Evolutionary conservation across 2,329 filamentous ascomycete species (phyloP).

Genomic region (Epichloe uncinata): DNA sequence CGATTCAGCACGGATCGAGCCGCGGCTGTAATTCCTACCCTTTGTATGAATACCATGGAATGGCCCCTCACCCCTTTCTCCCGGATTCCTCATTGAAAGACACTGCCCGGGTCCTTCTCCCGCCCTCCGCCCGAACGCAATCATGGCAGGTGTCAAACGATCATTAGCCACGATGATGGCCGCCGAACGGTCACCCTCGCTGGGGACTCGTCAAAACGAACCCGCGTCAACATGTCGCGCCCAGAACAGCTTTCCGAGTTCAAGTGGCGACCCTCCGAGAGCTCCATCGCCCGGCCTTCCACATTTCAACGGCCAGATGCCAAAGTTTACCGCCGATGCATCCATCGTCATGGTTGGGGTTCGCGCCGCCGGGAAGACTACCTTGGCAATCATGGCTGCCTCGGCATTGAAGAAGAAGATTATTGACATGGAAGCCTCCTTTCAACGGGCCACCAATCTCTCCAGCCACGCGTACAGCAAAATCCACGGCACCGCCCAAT

Average conservation of each 20-base stretch:
- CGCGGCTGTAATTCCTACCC: too few species aligned
- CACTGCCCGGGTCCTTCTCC: background rate
- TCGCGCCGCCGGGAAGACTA: slow-evolving; percentile 63
- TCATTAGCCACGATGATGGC: slow-evolving; percentile 21
- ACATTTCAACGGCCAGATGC: slow-evolving; percentile 16
- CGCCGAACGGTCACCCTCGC: slow-evolving; percentile 12
- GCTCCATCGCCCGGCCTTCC: slow-evolving; percentile 14
- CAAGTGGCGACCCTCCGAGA: slow-evolving; percentile 6
- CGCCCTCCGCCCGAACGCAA: background rate
- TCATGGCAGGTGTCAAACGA: slow-evolving; percentile 28
- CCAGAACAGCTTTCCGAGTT: background rate
- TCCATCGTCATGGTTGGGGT: slow-evolving; percentile 64
- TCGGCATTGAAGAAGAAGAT: slow-evolving; percentile 55
- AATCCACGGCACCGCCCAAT: slow-evolving; percentile 45
- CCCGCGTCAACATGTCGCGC: background rate
- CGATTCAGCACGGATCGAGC: too few species aligned
- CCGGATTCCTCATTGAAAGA: background rate
- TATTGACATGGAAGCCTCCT: slow-evolving; percentile 55
- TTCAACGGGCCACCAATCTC: slow-evolving; percentile 49
- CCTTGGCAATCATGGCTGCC: slow-evolving; percentile 61
- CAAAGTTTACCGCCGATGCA: slow-evolving; percentile 42
- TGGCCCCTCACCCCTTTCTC: background rate
- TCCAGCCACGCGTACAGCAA: slow-evolving; percentile 52
- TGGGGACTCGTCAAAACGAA: slow-evolving; percentile 4
- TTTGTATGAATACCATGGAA: background rate